These are phyloP conservation scores for Vitis hybrid DNA, from an alignment of 177 flowering plant species.

Conservation along the genomic window DNA sequence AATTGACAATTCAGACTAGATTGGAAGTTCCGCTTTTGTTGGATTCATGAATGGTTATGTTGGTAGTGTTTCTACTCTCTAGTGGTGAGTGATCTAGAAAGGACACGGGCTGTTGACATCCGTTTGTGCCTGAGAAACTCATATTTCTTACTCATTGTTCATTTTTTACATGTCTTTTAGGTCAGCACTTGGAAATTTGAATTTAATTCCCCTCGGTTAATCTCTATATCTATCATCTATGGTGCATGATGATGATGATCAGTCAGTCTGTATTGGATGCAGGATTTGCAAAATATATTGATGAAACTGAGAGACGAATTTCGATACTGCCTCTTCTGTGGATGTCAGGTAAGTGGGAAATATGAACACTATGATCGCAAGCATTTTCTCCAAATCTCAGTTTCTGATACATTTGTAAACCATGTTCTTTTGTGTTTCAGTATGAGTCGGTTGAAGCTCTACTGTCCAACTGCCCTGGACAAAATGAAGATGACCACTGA, in stretches of 20 bases:
- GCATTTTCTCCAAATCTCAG: not conserved
- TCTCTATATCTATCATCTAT: not conserved
- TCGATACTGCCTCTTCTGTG: conserved; percentile 89
- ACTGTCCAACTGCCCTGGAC: conserved; percentile 72
- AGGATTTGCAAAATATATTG: conserved; percentile 79
- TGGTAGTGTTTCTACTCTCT: not conserved
- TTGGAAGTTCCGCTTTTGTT: too few species aligned
- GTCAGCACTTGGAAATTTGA: not conserved
- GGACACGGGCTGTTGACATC: too few species aligned
- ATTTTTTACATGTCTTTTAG: not conserved
- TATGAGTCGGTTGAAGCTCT: conserved; percentile 80
- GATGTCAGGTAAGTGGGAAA: conserved; percentile 62
- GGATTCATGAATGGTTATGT: too few species aligned
- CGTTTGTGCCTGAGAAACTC: not conserved
- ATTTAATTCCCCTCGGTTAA: not conserved
- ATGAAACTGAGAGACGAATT: conserved; percentile 72
- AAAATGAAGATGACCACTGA: conserved; percentile 81
- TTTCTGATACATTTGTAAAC: not conserved
- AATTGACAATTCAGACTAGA: too few species aligned
- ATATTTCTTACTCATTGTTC: not conserved
- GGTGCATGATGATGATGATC: not conserved
- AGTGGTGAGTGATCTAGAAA: too few species aligned
- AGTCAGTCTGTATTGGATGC: conserved; percentile 24
- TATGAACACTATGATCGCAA: not conserved
- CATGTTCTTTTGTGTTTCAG: conserved; percentile 34